Base-by-base conservation (phyloP, 331 rosid species). In the Cydonia oblonga region DNA sequence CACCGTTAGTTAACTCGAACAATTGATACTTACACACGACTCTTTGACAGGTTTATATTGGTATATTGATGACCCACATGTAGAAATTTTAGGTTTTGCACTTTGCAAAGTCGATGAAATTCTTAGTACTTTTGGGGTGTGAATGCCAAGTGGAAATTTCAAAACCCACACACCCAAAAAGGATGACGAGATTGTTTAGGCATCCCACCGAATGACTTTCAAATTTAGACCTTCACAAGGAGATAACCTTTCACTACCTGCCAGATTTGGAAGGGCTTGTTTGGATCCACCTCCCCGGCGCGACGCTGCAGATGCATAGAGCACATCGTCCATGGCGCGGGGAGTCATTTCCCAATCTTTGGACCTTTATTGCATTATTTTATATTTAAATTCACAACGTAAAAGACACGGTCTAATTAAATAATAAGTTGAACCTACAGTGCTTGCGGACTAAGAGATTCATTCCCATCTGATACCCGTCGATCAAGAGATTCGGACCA, bases 211-310 rank as follows among this genome's bases (percentile, higher is more conserved):
- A 12, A 56, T 3, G 33, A 59, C 46, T 18, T 54, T 10, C 15
- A 3, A 25, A 15, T 3, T 22, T 28, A 28, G 7, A 44, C 8
- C 18, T 58, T 7, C 16, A 14, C 46, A 16, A 46, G 53, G 53
- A 46, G 7, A 46, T 6, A 46, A 7, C 15, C 35, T 57, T 69
- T 64, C 19, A 5, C 14, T 2, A 66, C 75, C 84, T 71, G 66
- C 54, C 74, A 22, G 4, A 11, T 71, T 76, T 38, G 78, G 81
- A 70, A 51, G 74, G 71, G 70, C 71, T 38, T 80, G 38, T 71
- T 71, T 80, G 84, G 66, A 62, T 76, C 62, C 24, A 6, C 38
- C 46, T 20, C 23, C 38, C 16, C 3, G 35, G 25, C 49, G 20
- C 40, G 12, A 63, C n/a, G 14, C 28, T 16, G 12, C 20, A 64